These are phyloP conservation scores for Bipolaris oryzae DNA, from an alignment of 2,329 filamentous ascomycete species.

Conservation along the genomic window DNA sequence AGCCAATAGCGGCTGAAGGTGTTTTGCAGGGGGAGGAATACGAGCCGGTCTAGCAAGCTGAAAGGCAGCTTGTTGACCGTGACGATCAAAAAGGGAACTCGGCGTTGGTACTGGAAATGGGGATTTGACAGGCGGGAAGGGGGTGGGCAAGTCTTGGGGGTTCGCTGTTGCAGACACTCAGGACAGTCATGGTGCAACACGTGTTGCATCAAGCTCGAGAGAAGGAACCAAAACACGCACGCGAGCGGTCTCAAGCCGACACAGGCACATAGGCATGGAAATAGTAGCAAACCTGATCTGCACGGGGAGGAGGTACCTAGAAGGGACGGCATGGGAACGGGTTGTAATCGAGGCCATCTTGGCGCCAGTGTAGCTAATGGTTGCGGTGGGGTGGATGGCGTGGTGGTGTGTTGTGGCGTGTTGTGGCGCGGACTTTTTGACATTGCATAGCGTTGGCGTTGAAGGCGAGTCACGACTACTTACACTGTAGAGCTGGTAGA, in stretches of 20 bases:
- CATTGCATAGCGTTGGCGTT: conserved; percentile 44
- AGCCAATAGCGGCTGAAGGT: background rate
- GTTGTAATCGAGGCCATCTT: background rate
- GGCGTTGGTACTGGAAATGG: conserved; percentile 25
- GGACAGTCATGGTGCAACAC: conserved; percentile 27
- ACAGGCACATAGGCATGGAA: conserved; percentile 7
- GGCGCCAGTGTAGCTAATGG: conserved; percentile 7
- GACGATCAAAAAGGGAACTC: conserved; percentile 16
- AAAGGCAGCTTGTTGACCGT: background rate
- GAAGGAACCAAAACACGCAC: conserved; percentile 24
- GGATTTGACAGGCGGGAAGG: conserved; percentile 13
- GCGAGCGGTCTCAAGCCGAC: conserved; percentile 23
- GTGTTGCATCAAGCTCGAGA: conserved; percentile 45
- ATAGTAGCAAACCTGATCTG: background rate
- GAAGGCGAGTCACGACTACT: conserved; percentile 12
- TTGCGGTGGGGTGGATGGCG: conserved; percentile 2
- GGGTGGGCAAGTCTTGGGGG: conserved; percentile 8
- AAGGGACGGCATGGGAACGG: conserved; percentile 12
- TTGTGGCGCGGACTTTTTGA: conserved; percentile 11
- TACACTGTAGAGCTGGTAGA: background rate
- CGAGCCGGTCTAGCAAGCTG: conserved; percentile 4
- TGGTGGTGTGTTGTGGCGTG: background rate
- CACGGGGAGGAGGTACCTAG: background rate
- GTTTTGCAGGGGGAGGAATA: background rate
- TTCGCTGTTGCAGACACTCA: conserved; percentile 18